Percentiles rank a stretch among this genome's conserved stretches.
Evolutionary conservation across 306 rosid genomes (phyloP).

Genomic region (Rubus parviflorus): DNA sequence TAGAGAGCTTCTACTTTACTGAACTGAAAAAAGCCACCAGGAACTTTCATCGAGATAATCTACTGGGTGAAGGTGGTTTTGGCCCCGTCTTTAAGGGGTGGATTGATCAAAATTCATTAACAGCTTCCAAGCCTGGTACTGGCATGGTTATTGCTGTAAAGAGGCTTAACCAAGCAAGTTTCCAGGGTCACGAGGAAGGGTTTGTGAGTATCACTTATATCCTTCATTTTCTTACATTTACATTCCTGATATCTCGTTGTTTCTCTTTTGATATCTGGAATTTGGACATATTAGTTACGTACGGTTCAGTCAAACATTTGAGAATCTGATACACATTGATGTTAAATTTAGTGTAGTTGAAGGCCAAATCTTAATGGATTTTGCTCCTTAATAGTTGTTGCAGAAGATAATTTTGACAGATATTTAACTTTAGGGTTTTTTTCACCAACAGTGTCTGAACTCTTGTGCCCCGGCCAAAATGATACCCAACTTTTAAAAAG

Average conservation of each 20-base stretch:
- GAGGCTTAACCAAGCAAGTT: conserved; percentile 80
- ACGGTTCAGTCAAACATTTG: conserved; percentile 1
- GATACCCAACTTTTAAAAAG: too few species aligned
- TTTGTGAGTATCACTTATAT: conserved; percentile 62
- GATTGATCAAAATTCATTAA: conserved; percentile 72
- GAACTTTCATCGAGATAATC: conserved; percentile 87
- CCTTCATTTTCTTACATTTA: not conserved
- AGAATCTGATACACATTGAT: not conserved
- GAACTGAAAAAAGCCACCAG: conserved; percentile 80
- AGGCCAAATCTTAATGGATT: not conserved
- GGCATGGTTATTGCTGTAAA: conserved; percentile 85
- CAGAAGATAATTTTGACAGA: conserved; percentile 17
- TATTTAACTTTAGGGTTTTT: conserved; percentile 27
- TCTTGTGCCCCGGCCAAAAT: too few species aligned
- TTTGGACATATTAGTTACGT: not conserved
- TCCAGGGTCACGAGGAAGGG: conserved; percentile 92
- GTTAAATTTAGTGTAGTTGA: not conserved
- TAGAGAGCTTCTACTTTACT: conserved; percentile 61
- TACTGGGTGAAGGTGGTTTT: conserved; percentile 92
- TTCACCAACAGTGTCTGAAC: too few species aligned
- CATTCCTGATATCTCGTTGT: not conserved
- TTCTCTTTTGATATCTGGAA: not conserved
- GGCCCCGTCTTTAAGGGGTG: conserved; percentile 90
- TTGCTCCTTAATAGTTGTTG: conserved; percentile 8
- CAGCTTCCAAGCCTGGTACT: conserved; percentile 70